Evolutionary conservation across 257 asterid species (phyloP).

Genomic region (Cruciata laevipes): DNA sequence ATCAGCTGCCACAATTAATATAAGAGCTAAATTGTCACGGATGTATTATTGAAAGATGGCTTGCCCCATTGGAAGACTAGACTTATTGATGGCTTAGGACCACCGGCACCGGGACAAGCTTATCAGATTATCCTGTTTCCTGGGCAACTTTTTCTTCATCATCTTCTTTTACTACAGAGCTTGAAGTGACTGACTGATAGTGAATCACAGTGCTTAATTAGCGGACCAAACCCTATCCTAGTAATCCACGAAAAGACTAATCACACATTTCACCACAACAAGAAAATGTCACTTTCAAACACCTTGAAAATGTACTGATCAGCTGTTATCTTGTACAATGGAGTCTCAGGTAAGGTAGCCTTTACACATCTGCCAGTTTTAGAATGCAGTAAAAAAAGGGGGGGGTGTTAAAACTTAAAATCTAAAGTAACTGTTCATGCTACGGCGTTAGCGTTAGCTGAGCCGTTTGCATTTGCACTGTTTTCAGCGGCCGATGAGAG

Average conservation of each 20-base stretch:
- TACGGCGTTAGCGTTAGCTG: constrained; percentile 26
- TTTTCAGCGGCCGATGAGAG: constrained; percentile 36
- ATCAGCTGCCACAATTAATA: constrained; percentile 4
- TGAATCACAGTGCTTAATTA: background rate
- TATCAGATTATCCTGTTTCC: constrained; percentile 16
- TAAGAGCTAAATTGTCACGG: background rate
- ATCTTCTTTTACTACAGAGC: background rate
- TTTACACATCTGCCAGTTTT: constrained; percentile 1
- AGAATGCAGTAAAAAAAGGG: background rate
- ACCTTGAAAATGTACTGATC: background rate
- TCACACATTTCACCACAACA: background rate
- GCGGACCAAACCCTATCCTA: background rate
- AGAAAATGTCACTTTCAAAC: background rate
- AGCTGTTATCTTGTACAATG: background rate
- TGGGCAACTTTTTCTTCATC: background rate
- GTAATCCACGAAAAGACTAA: background rate
- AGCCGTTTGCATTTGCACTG: constrained; percentile 13
- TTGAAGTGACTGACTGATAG: constrained; percentile 4
- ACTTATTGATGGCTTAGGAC: constrained; percentile 10
- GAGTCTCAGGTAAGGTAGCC: background rate
- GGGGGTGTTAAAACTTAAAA: background rate
- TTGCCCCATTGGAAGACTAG: constrained; percentile 14
- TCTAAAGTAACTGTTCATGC: constrained; percentile 24
- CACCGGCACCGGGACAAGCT: constrained; percentile 3
- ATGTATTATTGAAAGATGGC: constrained; percentile 11